phyloP scores from a whole-genome alignment of 495 filamentous ascomycete species.

The Terfezia claveryi region DNA sequence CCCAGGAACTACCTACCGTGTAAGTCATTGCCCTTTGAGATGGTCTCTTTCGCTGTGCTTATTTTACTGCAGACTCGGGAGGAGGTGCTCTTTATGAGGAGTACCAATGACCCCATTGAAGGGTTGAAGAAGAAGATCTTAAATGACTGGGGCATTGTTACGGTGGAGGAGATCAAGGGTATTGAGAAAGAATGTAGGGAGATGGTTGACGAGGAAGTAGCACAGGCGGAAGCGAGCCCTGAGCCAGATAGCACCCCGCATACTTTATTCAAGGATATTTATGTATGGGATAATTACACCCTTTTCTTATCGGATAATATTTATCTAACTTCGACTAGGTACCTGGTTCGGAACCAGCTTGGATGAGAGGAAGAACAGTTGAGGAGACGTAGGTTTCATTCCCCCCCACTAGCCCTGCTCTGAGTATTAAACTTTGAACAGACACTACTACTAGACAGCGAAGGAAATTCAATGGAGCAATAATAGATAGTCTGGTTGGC shows the following conservation, averaged over 20 bases:
- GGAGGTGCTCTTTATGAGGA: conserved; percentile 98
- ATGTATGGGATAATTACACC: conserved; percentile 25
- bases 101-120: conserved; percentile 92
- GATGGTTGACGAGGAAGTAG: conserved; percentile 75
- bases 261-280: conserved; percentile 91
- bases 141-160: conserved; percentile 63
- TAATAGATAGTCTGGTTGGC: too few species aligned
- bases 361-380: conserved; percentile 67
- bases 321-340: conserved; percentile 18
- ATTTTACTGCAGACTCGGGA: conserved; percentile 42
- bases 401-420: too few species aligned
- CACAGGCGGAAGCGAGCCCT: conserved; percentile 66
- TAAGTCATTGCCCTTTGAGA: conserved; percentile 6
- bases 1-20: conserved; percentile 91
- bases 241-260: conserved; percentile 50
- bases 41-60: too few species aligned
- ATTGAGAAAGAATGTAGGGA: conserved; percentile 80
- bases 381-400: conserved; percentile 41
- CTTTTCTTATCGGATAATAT: neutral
- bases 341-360: conserved; percentile 67
- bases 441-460: too few species aligned
- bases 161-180: conserved; percentile 89
- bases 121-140: conserved; percentile 94
- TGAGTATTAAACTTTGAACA: too few species aligned
- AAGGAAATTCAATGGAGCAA: too few species aligned